Conservation (phyloP, 176 grass and related monocot species). For the Oropetium thomaeum region DNA sequence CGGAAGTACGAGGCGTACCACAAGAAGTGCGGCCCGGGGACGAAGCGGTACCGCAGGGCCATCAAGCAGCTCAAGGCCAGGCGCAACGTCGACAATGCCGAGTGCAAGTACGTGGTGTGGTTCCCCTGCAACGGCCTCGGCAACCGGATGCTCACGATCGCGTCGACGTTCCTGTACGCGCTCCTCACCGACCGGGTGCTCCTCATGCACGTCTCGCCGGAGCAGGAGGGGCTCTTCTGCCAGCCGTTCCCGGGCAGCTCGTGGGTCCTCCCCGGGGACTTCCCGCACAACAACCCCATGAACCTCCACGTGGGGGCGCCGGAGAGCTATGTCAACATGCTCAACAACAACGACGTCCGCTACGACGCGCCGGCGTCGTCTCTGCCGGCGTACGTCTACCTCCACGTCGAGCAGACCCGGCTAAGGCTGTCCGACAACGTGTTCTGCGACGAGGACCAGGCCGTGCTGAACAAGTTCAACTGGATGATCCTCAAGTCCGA, state of each 20-base stretch:
- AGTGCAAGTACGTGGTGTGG: constrained; percentile 84
- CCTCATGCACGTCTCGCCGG: constrained; percentile 44
- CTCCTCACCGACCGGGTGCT: constrained; percentile 76
- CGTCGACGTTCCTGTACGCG: constrained; percentile 75
- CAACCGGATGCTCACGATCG: constrained; percentile 84
- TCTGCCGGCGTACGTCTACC: constrained; percentile 64
- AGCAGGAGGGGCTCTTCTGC: constrained; percentile 76
- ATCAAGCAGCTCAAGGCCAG: constrained; percentile 60
- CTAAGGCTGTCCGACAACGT: constrained; percentile 57
- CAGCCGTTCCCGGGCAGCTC: constrained; percentile 77
- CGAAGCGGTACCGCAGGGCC: constrained; percentile 51
- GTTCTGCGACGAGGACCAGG: constrained; percentile 79
- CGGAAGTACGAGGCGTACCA: constrained; percentile 70
- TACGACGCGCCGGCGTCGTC: constrained; percentile 35
- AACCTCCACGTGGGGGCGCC: constrained; percentile 49
- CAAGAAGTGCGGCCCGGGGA: constrained; percentile 76
- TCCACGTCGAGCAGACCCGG: constrained; percentile 55
- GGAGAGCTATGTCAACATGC: constrained; percentile 72
- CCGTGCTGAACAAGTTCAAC: constrained; percentile 55
- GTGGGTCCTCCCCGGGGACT: constrained; percentile 60
- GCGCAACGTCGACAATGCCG: constrained; percentile 34
- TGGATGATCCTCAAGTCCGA: constrained; percentile 87
- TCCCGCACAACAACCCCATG: constrained; percentile 52
- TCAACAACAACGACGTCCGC: constrained; percentile 38
- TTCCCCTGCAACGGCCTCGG: constrained; percentile 82